Evolutionary conservation across 768 basidiomycete species (phyloP).

Genomic region (Tulasnella sp.): DNA sequence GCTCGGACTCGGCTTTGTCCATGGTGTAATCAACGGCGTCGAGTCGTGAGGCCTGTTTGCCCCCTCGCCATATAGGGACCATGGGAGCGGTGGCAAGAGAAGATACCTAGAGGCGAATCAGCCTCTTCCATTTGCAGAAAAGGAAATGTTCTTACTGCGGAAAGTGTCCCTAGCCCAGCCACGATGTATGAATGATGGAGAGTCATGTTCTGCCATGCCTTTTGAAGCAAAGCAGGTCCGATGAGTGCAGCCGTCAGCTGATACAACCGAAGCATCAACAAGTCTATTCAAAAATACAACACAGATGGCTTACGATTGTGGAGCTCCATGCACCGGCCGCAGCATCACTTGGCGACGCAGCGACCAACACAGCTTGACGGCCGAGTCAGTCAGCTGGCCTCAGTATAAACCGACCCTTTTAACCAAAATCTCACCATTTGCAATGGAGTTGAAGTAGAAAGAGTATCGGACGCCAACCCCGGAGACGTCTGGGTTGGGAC

Average conservation of each 20-base stretch:
- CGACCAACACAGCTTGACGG: constrained; percentile 2
- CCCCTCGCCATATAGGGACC: constrained; percentile 8
- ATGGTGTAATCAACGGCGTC: background rate
- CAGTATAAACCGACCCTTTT: no score
- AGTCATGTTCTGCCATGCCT: constrained; percentile 5
- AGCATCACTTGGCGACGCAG: constrained; percentile 7
- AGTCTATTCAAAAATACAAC: background rate
- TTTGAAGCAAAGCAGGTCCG: constrained; percentile 13
- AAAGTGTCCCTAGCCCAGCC: background rate
- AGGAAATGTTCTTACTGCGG: background rate
- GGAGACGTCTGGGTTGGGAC: constrained; percentile 4
- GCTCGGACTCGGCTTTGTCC: background rate
- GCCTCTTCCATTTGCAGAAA: no score
- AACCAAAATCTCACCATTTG: constrained; percentile 15
- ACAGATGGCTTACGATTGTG: background rate
- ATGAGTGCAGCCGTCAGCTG: constrained; percentile 9
- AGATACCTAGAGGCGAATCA: background rate
- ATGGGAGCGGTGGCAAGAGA: constrained; percentile 8
- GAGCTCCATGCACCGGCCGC: constrained; percentile 11
- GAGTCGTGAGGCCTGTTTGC: background rate
- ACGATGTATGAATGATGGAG: constrained; percentile 8
- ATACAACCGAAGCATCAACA: no score
- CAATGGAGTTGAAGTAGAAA: constrained; percentile 10
- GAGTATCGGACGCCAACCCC: constrained; percentile 11
- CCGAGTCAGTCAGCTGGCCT: no score